Percentiles rank a stretch among this genome's conserved stretches.
Evolutionary conservation across 2,329 filamentous ascomycete species (phyloP).

Genomic region (Clarireedia monteithiana): DNA sequence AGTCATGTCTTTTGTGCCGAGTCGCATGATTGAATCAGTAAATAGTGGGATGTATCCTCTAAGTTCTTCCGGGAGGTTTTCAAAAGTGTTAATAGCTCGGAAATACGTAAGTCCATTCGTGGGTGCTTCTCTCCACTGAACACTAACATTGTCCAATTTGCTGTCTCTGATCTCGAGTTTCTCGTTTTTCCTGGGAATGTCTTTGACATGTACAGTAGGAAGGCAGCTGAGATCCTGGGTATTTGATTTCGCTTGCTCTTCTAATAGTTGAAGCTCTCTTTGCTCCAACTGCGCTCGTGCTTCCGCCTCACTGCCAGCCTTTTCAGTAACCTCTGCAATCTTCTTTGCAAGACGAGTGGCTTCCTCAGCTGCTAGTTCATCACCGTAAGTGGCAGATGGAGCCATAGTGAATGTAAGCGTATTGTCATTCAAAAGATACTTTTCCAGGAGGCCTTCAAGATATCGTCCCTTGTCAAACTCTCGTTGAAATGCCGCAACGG

Average conservation of each 20-base stretch:
- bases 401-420: conserved; percentile 92
- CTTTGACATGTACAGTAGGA: conserved; percentile 78
- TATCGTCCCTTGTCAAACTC: conserved; percentile 71
- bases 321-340: conserved; percentile 59
- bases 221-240: conserved; percentile 80
- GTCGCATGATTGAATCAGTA: conserved; percentile 83
- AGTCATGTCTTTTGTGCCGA: conserved; percentile 78
- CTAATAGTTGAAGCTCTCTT: conserved; percentile 71
- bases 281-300: conserved; percentile 66
- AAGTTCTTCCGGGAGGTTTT: conserved; percentile 75
- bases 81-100: conserved; percentile 73
- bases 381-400: conserved; percentile 67
- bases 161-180: conserved; percentile 52
- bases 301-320: conserved; percentile 62
- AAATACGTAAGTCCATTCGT: conserved; percentile 98
- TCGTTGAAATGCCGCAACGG: conserved; percentile 72
- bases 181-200: conserved; percentile 77
- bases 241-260: conserved; percentile 76
- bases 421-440: conserved; percentile 82
- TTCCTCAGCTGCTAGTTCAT: conserved; percentile 71
- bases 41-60: conserved; percentile 82
- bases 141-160: conserved; percentile 54
- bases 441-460: conserved; percentile 76
- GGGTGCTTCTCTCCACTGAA: conserved; percentile 86
- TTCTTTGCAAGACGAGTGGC: conserved; percentile 64